phyloP scores from a whole-genome alignment of 2,329 filamentous ascomycete genomes.

The Pezicula radicicola region DNA sequence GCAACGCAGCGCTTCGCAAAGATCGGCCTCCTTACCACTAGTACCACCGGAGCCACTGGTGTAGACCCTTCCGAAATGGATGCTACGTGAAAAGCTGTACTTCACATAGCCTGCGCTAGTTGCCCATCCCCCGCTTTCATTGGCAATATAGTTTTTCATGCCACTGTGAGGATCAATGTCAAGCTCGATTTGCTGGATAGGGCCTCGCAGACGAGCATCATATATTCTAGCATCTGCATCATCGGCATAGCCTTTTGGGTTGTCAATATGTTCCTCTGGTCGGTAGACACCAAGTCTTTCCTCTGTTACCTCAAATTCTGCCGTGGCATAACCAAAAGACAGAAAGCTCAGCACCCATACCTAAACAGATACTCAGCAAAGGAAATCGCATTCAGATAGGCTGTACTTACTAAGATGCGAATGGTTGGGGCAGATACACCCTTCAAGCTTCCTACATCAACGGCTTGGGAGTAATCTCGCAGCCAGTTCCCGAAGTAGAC shows the following conservation, averaged over 20 bases:
- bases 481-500: conserved; percentile 88
- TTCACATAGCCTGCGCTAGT: conserved; percentile 85
- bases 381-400: neutral
- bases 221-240: conserved; percentile 79
- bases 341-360: conserved; percentile 81
- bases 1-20: conserved; percentile 74
- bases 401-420: conserved; percentile 56
- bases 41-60: conserved; percentile 57
- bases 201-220: conserved; percentile 77
- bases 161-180: conserved; percentile 74
- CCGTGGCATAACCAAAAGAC: conserved; percentile 81
- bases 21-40: conserved; percentile 68
- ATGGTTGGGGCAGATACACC: conserved; percentile 76
- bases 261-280: conserved; percentile 72
- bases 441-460: conserved; percentile 78
- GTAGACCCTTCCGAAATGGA: conserved; percentile 76
- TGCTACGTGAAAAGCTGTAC: conserved; percentile 69
- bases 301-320: conserved; percentile 79
- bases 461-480: conserved; percentile 79
- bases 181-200: conserved; percentile 68
- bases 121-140: conserved; percentile 82
- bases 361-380: conserved; percentile 27
- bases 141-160: conserved; percentile 99
- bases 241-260: conserved; percentile 83
- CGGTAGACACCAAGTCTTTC: conserved; percentile 79